Evolutionary conservation across 2,329 filamentous ascomycete species (phyloP).

Genomic region (Thyridium curvatum): DNA sequence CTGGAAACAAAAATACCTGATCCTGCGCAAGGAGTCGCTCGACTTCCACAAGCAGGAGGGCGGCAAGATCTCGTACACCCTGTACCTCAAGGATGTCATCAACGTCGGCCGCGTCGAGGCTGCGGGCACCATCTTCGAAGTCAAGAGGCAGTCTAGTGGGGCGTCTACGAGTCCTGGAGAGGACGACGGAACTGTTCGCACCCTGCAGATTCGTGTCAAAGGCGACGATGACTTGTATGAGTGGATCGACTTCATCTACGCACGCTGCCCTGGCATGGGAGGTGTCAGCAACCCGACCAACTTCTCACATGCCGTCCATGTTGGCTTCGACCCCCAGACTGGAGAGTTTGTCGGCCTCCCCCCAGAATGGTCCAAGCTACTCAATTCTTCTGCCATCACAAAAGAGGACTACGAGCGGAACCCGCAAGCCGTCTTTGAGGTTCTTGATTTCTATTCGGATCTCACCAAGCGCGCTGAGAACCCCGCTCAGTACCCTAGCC

Average conservation of each 20-base stretch:
- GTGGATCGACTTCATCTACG: conserved; percentile 98
- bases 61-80: conserved; percentile 79
- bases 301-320: conserved; percentile 94
- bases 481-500: conserved; percentile 59
- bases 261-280: conserved; percentile 93
- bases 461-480: conserved; percentile 71
- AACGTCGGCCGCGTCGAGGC: conserved; percentile 88
- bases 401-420: conserved; percentile 99
- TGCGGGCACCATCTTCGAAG: conserved; percentile 88
- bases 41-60: conserved; percentile 93
- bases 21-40: conserved; percentile 85
- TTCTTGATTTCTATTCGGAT: conserved; percentile 79
- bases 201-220: conserved; percentile 88
- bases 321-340: conserved; percentile 92
- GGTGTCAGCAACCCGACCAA: conserved; percentile 98
- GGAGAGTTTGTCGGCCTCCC: conserved; percentile 93
- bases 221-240: conserved; percentile 95
- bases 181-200: conserved; percentile 74
- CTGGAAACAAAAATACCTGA: conserved; percentile 89
- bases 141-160: conserved; percentile 69
- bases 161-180: conserved; percentile 66
- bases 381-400: conserved; percentile 94
- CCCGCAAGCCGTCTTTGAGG: conserved; percentile 77
- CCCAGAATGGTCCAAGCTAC: conserved; percentile 92
- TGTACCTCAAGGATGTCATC: conserved; percentile 80